Base-by-base conservation (phyloP, 257 asterid genomes). In the Henckelia pumila region DNA sequence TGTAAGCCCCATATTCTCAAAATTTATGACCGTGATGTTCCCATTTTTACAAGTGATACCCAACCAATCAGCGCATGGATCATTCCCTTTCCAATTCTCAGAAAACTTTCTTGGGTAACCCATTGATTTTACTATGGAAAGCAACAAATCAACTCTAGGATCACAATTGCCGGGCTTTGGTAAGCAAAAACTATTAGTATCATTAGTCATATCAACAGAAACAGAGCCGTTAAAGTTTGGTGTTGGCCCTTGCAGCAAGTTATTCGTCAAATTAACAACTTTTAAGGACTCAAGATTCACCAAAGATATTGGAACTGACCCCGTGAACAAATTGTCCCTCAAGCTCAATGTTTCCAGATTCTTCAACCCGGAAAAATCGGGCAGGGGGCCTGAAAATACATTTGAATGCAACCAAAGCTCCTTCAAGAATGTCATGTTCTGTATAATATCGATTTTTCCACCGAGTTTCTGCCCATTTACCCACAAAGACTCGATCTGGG, bases 371-470 rank as follows among this genome's bases (percentile, higher is more conserved):
- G 87, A 78, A 66, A 89, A 84, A 57, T 87, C 93, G 0, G 97
- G 97, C 79, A 92, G 73, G 0, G 86, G 86, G 17, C 96, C 98
- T 0, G 93, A 83, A 64, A 92, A 87, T 7, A 61, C 77, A 63
- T 89, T 92, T 0, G 86, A 77, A 58, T 92, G 98, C 76, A 92
- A 82, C 98, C 98, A 92, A 68, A 82, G 82, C 84, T 92, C 96
- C 80, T 78, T 86, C 86, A 92, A 80, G 70, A 72, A 72, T 56
- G 96, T 88, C 97, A 89, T 84, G 56, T 92, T 92, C 79, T 77
- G 89, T 4, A 89, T 3, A 23, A 85, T 93, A 77, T 81, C 91
- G 55, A 92, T 78, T 56, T 79, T 76, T 13, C 96, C 98, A 59
- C 76, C 74, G 61, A 89, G 82, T 58, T 92, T 89, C 80, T 88